Percentiles rank a stretch among this genome's conserved stretches.
These are phyloP conservation scores for Saccharomycopsis malanga DNA, from an alignment of 805 yeast species.

Conservation along the genomic window DNA sequence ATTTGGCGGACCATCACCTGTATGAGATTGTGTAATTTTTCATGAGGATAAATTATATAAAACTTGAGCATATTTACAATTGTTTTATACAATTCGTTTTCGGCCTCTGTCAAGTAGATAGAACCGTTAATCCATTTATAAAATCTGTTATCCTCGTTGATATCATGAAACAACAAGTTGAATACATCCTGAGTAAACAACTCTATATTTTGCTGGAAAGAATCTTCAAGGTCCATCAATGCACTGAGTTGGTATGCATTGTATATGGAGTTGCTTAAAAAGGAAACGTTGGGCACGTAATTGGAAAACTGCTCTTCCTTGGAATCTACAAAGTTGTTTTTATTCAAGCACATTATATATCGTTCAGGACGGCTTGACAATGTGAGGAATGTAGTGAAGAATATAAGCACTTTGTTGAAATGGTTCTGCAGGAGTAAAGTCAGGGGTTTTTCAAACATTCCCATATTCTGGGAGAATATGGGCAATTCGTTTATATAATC, in stretches of 20 bases:
- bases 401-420: slow-evolving; percentile 2
- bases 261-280: slow-evolving; percentile 14
- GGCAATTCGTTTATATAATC: slow-evolving; percentile 14
- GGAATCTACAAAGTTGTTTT: slow-evolving; percentile 3
- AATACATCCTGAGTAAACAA: slow-evolving; percentile 20
- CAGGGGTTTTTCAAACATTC: not conserved
- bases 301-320: slow-evolving; percentile 2
- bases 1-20: slow-evolving; percentile 22
- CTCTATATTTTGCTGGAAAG: slow-evolving; percentile 25
- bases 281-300: slow-evolving; percentile 2
- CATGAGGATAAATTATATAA: slow-evolving; percentile 30
- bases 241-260: slow-evolving; percentile 24
- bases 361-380: slow-evolving; percentile 3
- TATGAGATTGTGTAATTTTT: slow-evolving; percentile 19
- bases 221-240: slow-evolving; percentile 22
- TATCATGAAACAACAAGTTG: slow-evolving; percentile 15
- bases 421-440: slow-evolving; percentile 5
- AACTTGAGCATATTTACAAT: slow-evolving; percentile 27
- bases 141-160: slow-evolving; percentile 13
- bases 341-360: slow-evolving; percentile 5
- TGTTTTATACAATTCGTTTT: slow-evolving; percentile 22
- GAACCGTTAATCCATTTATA: slow-evolving; percentile 22
- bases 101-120: slow-evolving; percentile 22
- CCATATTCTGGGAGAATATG: slow-evolving; percentile 10
- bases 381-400: slow-evolving; percentile 6